Percentiles rank a stretch among this genome's conserved stretches.
Conservation (phyloP, 2,329 filamentous ascomycete genomes). For the Fonsecaea pugnacius region DNA sequence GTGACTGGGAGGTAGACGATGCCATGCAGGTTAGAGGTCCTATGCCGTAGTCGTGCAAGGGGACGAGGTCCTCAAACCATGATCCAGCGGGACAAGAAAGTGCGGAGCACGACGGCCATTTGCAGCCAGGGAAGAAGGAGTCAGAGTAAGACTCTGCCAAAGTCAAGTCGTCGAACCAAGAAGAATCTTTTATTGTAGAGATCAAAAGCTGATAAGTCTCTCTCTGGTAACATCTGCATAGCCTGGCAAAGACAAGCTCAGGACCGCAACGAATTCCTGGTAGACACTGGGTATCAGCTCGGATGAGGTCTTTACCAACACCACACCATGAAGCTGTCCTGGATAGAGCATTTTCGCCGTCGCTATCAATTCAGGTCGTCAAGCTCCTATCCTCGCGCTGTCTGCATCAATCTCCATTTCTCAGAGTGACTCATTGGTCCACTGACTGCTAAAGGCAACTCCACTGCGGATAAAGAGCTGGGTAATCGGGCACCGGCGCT, state of each 20-base stretch:
- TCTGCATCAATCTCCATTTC: not conserved
- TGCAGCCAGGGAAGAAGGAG: not conserved
- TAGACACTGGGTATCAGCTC: not conserved
- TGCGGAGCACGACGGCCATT: not conserved
- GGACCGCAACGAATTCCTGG: not conserved
- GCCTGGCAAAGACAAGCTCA: not conserved
- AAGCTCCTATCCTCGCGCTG: not conserved
- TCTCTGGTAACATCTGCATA: not conserved
- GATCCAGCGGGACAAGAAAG: not conserved
- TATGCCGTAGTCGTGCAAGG: not conserved
- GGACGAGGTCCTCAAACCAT: too few relatives aligned
- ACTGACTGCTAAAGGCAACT: constrained; percentile 37
- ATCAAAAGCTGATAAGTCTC: not conserved
- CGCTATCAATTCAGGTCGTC: not conserved
- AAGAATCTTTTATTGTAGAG: not conserved
- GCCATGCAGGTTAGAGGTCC: not conserved
- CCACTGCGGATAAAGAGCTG: constrained; percentile 40
- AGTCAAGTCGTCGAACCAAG: too few relatives aligned
- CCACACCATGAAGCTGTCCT: not conserved
- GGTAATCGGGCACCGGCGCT: constrained; percentile 41
- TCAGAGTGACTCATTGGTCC: constrained; percentile 36
- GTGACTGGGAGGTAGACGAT: not conserved
- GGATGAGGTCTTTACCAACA: not conserved
- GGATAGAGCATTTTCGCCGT: not conserved
- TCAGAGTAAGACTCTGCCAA: not conserved